A percentile compares a stretch with the other conserved stretches of the same genome.
These are phyloP conservation scores for Syncephalis fuscata DNA, from an alignment of 371 early-diverging fungal genomes.

Conservation along the genomic window DNA sequence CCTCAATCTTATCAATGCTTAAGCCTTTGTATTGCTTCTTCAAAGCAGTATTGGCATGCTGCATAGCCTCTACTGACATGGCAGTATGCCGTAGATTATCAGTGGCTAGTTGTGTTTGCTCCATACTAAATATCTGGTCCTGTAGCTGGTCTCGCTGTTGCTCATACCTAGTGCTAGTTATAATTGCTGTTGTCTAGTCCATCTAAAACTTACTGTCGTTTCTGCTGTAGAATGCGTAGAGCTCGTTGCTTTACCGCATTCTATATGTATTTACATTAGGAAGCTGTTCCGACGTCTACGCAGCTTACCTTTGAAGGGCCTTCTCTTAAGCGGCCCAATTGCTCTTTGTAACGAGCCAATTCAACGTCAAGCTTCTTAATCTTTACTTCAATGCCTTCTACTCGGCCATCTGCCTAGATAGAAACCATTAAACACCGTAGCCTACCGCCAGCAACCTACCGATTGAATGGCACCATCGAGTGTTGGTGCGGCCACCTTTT, in stretches of 20 bases:
- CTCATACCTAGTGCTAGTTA: slow-evolving; percentile 47
- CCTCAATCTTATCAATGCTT: slow-evolving; percentile 84
- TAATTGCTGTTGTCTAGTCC: background rate
- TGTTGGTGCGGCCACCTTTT: slow-evolving; percentile 52
- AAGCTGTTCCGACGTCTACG: background rate
- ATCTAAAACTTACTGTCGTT: slow-evolving; percentile 45
- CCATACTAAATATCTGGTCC: slow-evolving; percentile 95
- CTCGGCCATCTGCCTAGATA: slow-evolving; percentile 61
- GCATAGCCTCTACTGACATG: slow-evolving; percentile 90
- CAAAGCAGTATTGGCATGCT: slow-evolving; percentile 78
- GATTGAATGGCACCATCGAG: slow-evolving; percentile 57
- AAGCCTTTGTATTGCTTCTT: slow-evolving; percentile 88
- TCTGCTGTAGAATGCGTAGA: slow-evolving; percentile 75
- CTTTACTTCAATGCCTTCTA: slow-evolving; percentile 78
- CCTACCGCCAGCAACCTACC: slow-evolving; percentile 15
- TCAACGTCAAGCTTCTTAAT: slow-evolving; percentile 86
- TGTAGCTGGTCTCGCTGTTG: slow-evolving; percentile 79
- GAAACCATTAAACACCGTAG: background rate
- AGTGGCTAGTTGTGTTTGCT: slow-evolving; percentile 83
- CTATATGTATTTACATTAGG: slow-evolving; percentile 10
- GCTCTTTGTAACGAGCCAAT: slow-evolving; percentile 73
- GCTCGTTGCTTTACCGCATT: slow-evolving; percentile 83
- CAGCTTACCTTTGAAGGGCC: slow-evolving; percentile 70
- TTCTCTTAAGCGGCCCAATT: slow-evolving; percentile 84
- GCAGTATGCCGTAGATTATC: slow-evolving; percentile 89